These are phyloP conservation scores for Epichloe glyceriae DNA, from an alignment of 2,329 filamentous ascomycete species.

Conservation along the genomic window DNA sequence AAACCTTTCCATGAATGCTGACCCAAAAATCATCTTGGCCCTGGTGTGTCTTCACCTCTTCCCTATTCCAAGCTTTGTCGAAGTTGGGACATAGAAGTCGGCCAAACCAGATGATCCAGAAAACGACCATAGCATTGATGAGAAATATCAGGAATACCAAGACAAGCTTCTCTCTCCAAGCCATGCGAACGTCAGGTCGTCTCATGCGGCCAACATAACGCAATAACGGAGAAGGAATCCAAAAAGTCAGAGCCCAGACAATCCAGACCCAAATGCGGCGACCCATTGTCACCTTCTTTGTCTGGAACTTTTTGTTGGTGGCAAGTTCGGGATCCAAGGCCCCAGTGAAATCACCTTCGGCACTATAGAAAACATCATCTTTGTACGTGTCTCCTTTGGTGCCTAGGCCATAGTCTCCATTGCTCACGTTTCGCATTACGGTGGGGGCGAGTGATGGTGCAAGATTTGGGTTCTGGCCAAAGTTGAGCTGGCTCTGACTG, in stretches of 20 bases:
- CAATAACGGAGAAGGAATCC: slow-evolving; percentile 80
- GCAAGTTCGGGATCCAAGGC: slow-evolving; percentile 67
- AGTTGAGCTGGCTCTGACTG: slow-evolving; percentile 42
- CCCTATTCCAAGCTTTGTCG: slow-evolving; percentile 72
- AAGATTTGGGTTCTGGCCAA: slow-evolving; percentile 25
- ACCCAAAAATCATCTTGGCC: slow-evolving; percentile 74
- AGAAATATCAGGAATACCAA: slow-evolving; percentile 69
- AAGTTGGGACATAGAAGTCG: slow-evolving; percentile 78
- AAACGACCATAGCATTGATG: slow-evolving; percentile 70
- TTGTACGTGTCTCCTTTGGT: slow-evolving; percentile 69
- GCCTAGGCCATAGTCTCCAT: slow-evolving; percentile 83
- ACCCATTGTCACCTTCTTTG: slow-evolving; percentile 46
- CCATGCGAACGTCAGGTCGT: slow-evolving; percentile 88
- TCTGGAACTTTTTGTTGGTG: slow-evolving; percentile 62
- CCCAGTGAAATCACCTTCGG: slow-evolving; percentile 54
- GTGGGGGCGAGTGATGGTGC: slow-evolving; percentile 49
- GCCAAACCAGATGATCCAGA: slow-evolving; percentile 86
- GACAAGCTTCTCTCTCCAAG: slow-evolving; percentile 91
- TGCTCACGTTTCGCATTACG: slow-evolving; percentile 41
- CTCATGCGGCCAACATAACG: slow-evolving; percentile 87
- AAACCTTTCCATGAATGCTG: slow-evolving; percentile 75
- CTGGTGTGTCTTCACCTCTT: slow-evolving; percentile 57
- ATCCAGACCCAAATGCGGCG: slow-evolving; percentile 69
- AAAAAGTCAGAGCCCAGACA: slow-evolving; percentile 83
- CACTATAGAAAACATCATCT: slow-evolving; percentile 61